Base-by-base conservation (phyloP, 2,329 filamentous ascomycete genomes). In the Thelonectria blattea region DNA sequence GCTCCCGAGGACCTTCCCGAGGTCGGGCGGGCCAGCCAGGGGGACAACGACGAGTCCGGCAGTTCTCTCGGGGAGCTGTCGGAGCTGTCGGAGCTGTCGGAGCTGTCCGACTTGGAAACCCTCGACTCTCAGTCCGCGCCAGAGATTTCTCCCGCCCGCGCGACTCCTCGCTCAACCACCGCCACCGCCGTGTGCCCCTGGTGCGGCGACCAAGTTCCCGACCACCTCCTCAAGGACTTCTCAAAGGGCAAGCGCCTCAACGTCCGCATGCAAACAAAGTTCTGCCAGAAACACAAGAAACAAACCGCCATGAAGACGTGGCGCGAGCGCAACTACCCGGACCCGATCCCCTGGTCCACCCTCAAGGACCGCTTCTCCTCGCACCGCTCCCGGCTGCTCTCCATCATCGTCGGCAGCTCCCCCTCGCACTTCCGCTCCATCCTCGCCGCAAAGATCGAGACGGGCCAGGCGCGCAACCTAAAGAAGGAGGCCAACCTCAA, bases 121-220 rank as follows among this genome's bases (percentile, higher is more conserved):
- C 53, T 48, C 30, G 61, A 61, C 20, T 49, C 49, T 15, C 50
- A 58, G 52, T 52, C 56, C 8, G 56, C 37, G 10, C 47, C 39
- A 11, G 54, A 64, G 5, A 43, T 42, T 15, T 58, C 50, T 12
- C 52, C 57, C 18, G 51, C 48, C 15, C 58, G 62, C 15, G 48
- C 58, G 4, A 61, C 56, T 8, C 37, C 37, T 2, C 20, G 60
- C 5, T 56, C 52, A 14, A 48, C 55, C 10, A 65, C 54, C 10
- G 69, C 80, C 11, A 67, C 78, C 20, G n/a, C n/a, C n/a, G n/a
- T n/a, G n/a, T 94, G 91, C 70, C 88, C 90, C 1, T 85, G 91
- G 78, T 94, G 91, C 72, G 81, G 85, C 14, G 78, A 84, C 45
- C 68, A 78, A 3, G 86, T 93, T 6, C 81, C 87, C 53, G 75